These are phyloP conservation scores for Serendipita vermifera DNA, from an alignment of 768 basidiomycete genomes.

Conservation along the genomic window DNA sequence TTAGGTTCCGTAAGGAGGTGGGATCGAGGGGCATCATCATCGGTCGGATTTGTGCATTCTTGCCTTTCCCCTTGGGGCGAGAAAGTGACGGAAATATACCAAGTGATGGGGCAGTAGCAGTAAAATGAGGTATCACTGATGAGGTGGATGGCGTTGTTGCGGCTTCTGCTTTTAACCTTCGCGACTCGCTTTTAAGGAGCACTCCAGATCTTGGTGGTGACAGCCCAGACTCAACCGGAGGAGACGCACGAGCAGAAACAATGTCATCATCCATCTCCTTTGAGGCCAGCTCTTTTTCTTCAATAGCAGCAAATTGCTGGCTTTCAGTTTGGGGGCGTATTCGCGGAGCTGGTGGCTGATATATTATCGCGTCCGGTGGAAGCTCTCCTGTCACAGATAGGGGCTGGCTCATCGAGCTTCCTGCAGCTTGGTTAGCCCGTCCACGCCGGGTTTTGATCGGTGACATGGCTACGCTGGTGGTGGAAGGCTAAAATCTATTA, in stretches of 20 bases:
- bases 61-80: slow-evolving; percentile 43
- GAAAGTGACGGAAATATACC: slow-evolving; percentile 51
- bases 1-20: slow-evolving; percentile 28
- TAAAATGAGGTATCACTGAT: slow-evolving; percentile 29
- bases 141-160: not conserved
- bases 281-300: no score
- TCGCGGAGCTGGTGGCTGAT: not conserved
- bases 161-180: slow-evolving; percentile 22
- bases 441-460: slow-evolving; percentile 1
- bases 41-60: not conserved
- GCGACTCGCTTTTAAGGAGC: slow-evolving; percentile 13
- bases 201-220: not conserved
- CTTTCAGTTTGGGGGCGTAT: not conserved
- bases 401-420: not conserved
- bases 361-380: not conserved
- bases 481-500: not conserved
- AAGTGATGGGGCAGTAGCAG: slow-evolving; percentile 24
- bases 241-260: not conserved
- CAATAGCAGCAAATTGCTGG: no score
- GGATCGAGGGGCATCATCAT: slow-evolving; percentile 6
- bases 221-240: not conserved
- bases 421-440: not conserved
- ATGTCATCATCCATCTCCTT: no score
- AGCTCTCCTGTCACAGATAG: not conserved
- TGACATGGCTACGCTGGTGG: not conserved